Evolutionary conservation across 495 filamentous ascomycete genomes (phyloP).

Genomic region (Gamarada debralockiae): DNA sequence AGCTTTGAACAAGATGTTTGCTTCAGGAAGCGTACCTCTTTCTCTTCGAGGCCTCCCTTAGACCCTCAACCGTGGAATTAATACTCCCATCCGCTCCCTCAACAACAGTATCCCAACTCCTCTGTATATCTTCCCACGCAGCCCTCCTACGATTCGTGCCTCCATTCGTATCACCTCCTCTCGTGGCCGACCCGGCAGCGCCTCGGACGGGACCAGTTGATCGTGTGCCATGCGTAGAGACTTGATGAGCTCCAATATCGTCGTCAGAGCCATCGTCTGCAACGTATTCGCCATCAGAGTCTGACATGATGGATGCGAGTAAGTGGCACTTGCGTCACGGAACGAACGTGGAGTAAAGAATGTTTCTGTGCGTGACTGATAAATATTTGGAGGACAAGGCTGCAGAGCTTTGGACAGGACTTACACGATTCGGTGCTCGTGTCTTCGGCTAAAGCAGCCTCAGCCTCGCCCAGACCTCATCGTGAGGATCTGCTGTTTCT

Average conservation of each 20-base stretch:
- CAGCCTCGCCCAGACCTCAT: too few species aligned
- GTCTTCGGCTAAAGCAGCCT: too few species aligned
- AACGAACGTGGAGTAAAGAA: neutral
- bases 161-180: conserved; percentile 24
- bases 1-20: too few species aligned
- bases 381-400: conserved; percentile 13
- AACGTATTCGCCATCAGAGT: conserved; percentile 83
- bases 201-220: conserved; percentile 26
- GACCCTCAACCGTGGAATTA: conserved; percentile 60
- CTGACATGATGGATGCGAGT: conserved; percentile 50
- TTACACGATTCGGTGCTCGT: too few species aligned
- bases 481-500: too few species aligned
- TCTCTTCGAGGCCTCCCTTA: conserved; percentile 68
- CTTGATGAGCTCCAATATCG: conserved; percentile 55
- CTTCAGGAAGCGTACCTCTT: conserved; percentile 36
- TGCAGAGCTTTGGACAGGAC: too few species aligned
- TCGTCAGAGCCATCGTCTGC: conserved; percentile 70
- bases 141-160: conserved; percentile 40
- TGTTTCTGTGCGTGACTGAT: neutral
- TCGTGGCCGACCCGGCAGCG: conserved; percentile 9
- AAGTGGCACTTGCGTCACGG: neutral
- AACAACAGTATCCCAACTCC: conserved; percentile 60
- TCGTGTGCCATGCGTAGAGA: conserved; percentile 35
- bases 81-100: conserved; percentile 76
- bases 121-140: conserved; percentile 28